Percentiles rank a stretch among this genome's conserved stretches.
phyloP scores from a whole-genome alignment of 768 basidiomycete species.

The Lactarius quietus region DNA sequence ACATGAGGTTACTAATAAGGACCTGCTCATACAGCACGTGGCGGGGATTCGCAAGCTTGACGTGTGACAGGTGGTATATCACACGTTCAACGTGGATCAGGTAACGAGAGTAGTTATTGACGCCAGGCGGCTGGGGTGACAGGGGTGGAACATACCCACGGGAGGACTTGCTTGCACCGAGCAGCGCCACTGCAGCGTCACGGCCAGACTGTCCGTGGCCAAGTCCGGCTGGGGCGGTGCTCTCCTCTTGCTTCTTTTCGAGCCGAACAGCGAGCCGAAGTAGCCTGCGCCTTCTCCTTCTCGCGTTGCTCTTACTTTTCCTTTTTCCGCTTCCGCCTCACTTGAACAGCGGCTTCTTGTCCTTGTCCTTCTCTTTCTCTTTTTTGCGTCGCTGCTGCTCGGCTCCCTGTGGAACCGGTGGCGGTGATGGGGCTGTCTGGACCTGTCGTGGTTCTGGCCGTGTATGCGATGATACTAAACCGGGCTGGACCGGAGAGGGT shows the following conservation, averaged over 20 bases:
- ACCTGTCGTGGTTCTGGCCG: slow-evolving; percentile 22
- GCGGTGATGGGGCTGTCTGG: slow-evolving; percentile 18
- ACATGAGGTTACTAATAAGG: slow-evolving; percentile 90
- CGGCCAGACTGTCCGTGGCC: slow-evolving; percentile 52
- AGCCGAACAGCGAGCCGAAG: slow-evolving; percentile 88
- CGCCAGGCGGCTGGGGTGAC: slow-evolving; percentile 49
- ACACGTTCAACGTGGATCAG: slow-evolving; percentile 99
- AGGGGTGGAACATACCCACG: slow-evolving; percentile 60
- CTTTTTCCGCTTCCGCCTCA: slow-evolving; percentile 42
- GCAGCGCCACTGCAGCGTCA: slow-evolving; percentile 81
- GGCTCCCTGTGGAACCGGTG: slow-evolving; percentile 53
- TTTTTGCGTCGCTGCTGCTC: slow-evolving; percentile 74
- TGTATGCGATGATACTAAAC: neutral
- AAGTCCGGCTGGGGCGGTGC: slow-evolving; percentile 38
- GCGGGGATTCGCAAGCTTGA: slow-evolving; percentile 96
- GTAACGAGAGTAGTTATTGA: slow-evolving; percentile 63
- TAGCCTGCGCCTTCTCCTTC: slow-evolving; percentile 74
- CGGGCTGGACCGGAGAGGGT: slow-evolving; percentile 47
- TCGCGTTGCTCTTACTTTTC: slow-evolving; percentile 54
- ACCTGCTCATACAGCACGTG: slow-evolving; percentile 97
- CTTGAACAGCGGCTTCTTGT: slow-evolving; percentile 49
- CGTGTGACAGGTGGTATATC: slow-evolving; percentile 95
- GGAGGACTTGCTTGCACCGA: slow-evolving; percentile 79
- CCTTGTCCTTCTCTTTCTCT: slow-evolving; percentile 64
- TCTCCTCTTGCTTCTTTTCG: slow-evolving; percentile 85